Conservation (phyloP, 371 early-diverging fungal genomes). For the Pancytospora philotis region DNA sequence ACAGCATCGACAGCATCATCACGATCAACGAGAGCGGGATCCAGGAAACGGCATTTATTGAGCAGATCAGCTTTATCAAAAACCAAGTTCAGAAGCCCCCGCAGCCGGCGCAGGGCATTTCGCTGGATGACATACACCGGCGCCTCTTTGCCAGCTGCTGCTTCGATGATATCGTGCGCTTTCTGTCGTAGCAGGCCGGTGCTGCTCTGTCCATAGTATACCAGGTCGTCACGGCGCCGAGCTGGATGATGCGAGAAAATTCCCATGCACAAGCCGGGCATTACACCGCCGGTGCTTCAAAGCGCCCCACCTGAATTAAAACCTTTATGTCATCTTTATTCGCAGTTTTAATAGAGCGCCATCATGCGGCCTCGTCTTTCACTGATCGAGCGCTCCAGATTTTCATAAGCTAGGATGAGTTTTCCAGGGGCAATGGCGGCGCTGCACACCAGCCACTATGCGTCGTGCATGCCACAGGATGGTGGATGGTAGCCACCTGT, state of each 20-base stretch:
- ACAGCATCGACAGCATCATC: not conserved
- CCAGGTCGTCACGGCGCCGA: not conserved
- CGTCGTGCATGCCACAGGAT: not conserved
- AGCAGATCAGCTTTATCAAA: conserved; percentile 4
- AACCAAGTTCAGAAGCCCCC: not conserved
- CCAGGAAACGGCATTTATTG: not conserved
- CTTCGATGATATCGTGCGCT: not conserved
- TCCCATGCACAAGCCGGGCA: not conserved
- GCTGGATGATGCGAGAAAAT: not conserved
- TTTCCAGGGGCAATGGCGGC: not conserved
- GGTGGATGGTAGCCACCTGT: not conserved
- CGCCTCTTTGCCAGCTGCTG: not conserved
- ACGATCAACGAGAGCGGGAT: not conserved
- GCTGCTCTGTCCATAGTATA: not conserved
- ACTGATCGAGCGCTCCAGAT: not conserved
- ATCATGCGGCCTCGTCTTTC: not conserved
- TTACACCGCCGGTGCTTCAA: too few species aligned
- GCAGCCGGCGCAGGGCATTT: not conserved
- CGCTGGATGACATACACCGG: not conserved
- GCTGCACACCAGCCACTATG: too few species aligned
- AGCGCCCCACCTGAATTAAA: too few species aligned
- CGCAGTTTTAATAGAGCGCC: not conserved
- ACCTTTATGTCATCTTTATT: too few species aligned
- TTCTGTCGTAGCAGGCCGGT: not conserved
- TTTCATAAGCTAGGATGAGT: not conserved